Conservation (phyloP, 768 basidiomycete species). For the Russula abietina region DNA sequence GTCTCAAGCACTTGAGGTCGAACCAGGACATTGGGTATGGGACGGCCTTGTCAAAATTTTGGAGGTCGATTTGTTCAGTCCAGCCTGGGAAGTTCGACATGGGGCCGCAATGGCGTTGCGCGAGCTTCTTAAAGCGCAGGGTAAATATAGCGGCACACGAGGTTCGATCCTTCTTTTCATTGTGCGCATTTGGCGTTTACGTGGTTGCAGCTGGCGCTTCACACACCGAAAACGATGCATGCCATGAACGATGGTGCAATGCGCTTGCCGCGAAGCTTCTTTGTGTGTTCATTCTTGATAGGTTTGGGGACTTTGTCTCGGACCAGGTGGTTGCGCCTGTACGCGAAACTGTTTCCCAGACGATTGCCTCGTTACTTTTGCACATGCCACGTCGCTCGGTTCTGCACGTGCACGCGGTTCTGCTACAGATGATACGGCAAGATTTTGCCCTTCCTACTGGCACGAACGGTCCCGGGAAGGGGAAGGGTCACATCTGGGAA, state of each 20-base stretch:
- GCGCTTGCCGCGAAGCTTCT: conserved; percentile 79
- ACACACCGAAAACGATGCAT: conserved; percentile 51
- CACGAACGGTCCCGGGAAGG: conserved; percentile 29
- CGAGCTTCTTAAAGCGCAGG: conserved; percentile 81
- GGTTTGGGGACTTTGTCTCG: conserved; percentile 97
- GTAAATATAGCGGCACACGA: conserved; percentile 75
- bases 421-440: conserved; percentile 93
- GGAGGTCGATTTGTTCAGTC: conserved; percentile 76
- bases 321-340: conserved; percentile 98
- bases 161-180: conserved; percentile 36
- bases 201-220: conserved; percentile 43
- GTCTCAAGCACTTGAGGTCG: conserved; percentile 71
- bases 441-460: conserved; percentile 49
- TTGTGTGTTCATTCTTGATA: conserved; percentile 86
- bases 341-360: conserved; percentile 92
- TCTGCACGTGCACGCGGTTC: conserved; percentile 69
- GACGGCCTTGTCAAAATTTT: conserved; percentile 74
- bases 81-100: conserved; percentile 90
- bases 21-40: conserved; percentile 78
- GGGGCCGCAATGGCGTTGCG: conserved; percentile 88
- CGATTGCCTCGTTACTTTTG: conserved; percentile 80
- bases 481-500: conserved; percentile 80
- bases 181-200: conserved; percentile 1
- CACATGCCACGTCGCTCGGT: conserved; percentile 83
- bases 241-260: conserved; percentile 87